A percentile compares a stretch with the other conserved stretches of the same genome.
phyloP scores from a whole-genome alignment of 441 rosid species.

The Theobroma grandiflorum region DNA sequence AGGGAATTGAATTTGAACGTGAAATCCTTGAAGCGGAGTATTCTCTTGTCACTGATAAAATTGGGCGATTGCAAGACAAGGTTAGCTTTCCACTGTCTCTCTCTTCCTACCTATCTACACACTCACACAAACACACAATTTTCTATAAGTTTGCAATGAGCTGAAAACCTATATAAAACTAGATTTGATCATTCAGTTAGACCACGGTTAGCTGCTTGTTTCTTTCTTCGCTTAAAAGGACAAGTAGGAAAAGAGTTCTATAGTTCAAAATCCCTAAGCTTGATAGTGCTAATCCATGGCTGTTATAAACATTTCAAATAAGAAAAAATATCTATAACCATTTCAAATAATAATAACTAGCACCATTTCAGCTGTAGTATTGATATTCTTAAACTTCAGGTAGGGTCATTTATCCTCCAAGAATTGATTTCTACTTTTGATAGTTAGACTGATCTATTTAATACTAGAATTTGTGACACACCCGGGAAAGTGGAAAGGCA shows the following conservation, averaged over 20 bases:
- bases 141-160: constrained; percentile 9
- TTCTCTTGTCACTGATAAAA: constrained; percentile 73
- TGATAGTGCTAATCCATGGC: not conserved
- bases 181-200: not conserved
- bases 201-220: not conserved
- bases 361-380: not conserved
- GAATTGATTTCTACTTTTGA: not conserved
- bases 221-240: not conserved
- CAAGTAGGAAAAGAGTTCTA: not conserved
- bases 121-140: not conserved
- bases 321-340: not conserved
- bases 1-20: constrained; percentile 72
- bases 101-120: not conserved
- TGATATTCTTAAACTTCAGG: not conserved
- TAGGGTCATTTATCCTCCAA: not conserved
- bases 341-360: not conserved
- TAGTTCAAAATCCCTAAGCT: not conserved
- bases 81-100: constrained; percentile 48
- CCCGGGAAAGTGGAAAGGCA: not conserved
- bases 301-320: not conserved
- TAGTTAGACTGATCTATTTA: not conserved
- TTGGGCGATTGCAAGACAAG: constrained; percentile 71
- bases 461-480: not conserved
- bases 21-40: constrained; percentile 85
- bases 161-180: not conserved